Evolutionary conservation across 176 grass and related monocot species (phyloP), one percentile per base, ranked within the genome.

Genomic region (Paspalum notatum): DNA sequence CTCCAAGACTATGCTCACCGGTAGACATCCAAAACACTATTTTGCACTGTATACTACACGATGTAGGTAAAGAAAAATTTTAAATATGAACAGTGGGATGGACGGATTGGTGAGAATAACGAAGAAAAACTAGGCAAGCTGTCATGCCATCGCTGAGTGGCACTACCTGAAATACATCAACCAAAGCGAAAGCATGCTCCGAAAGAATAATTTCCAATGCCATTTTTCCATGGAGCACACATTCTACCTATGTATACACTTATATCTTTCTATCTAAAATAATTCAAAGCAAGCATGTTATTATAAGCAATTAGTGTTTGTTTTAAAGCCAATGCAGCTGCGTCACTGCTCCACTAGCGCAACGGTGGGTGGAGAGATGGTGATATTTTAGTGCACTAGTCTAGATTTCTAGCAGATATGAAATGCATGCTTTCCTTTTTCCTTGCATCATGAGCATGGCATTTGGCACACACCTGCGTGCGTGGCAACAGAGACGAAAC

Each of bases 331-430:
- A 18, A 65, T 65, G 53, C 71, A 62, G 62, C 9, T 75, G 51
- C 67, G 71, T 76, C 62, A 80, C 8, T 86, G 57, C 66, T 78
- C 80, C 80, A 88, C 67, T 83, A 79, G 27, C 5, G 49, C 74
- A 21, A 37, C 26, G 59, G 79, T 87, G 73, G 63, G 46, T 37
- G 39, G 18, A 40, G 47, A 49, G 64, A 72, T 22, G 70, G 38
- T 7, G 65, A 47, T 40, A 17, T 3, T 71, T 63, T 26, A 87
- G 18, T 64, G 64, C 57, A 62, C 60, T 24, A 64, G 1, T 32
- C 32, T 32, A 32, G 32, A 32, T 32, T 69, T 41, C 49, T 52
- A 26, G 24, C 18, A 49, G 32, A 49, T 57, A 75, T 32, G 77
- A 86, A 68, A 51, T 65, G 25, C 20, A 77, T 55, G 24, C 40